Evolutionary conservation across 1,284 basidiomycete species (phyloP).

Genomic region (Mycosarcoma maydis): DNA sequence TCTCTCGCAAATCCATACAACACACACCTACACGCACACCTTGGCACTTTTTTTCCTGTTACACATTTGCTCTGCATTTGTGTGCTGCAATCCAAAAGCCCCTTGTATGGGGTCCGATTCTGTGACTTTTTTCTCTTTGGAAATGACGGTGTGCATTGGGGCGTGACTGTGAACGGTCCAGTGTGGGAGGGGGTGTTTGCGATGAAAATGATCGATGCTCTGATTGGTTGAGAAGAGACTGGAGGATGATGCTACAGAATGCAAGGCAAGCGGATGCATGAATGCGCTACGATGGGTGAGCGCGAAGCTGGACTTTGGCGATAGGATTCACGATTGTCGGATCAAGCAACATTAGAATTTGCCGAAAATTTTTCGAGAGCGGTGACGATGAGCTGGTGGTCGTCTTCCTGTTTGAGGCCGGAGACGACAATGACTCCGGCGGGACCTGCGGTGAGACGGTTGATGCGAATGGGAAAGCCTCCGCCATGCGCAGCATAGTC

Average conservation of each 20-base stretch:
- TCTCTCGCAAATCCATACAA: constrained; percentile 14
- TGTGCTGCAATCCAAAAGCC: constrained; percentile 43
- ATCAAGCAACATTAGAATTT: neutral
- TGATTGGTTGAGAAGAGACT: neutral
- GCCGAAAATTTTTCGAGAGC: constrained; percentile 12
- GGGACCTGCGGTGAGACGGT: constrained; percentile 13
- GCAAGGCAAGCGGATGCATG: neutral
- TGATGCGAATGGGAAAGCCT: constrained; percentile 40
- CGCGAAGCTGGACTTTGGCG: too few species aligned
- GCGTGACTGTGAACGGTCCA: too few species aligned
- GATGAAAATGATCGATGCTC: neutral
- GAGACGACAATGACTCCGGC: constrained; percentile 46
- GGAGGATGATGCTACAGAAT: neutral
- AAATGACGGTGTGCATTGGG: too few species aligned
- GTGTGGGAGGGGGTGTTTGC: too few species aligned
- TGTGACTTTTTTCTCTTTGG: constrained; percentile 3
- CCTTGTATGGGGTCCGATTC: constrained; percentile 20
- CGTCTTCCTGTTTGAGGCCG: constrained; percentile 46
- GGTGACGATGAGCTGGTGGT: constrained; percentile 40
- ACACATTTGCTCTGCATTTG: constrained; percentile 6
- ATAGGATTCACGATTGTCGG: too few species aligned
- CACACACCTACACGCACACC: constrained; percentile 1
- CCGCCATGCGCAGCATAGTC: constrained; percentile 55
- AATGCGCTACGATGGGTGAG: neutral
- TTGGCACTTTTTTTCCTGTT: constrained; percentile 14